Evolutionary conservation across 2,329 filamentous ascomycete genomes (phyloP).

Genomic region (Neoscytalidium dimidiatum): DNA sequence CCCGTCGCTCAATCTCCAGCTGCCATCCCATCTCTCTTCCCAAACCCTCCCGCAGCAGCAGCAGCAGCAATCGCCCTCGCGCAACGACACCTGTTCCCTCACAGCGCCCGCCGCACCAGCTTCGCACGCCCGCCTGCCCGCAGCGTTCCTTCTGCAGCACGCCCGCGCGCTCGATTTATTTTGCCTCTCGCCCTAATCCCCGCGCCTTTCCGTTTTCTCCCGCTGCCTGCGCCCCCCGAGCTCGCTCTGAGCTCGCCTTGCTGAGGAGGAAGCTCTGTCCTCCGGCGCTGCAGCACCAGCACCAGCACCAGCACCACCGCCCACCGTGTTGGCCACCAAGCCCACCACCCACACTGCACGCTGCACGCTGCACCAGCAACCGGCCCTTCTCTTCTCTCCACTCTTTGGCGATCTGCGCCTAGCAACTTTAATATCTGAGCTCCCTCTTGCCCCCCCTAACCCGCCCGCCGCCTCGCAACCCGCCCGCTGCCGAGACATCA

Average conservation of each 20-base stretch:
- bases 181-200: not conserved
- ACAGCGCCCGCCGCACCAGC: not conserved
- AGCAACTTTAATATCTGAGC: constrained; percentile 20
- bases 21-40: constrained; percentile 15
- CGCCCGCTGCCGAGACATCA: constrained; percentile 20
- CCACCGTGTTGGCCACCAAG: constrained; percentile 16
- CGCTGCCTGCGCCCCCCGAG: not conserved
- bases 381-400: constrained; percentile 20
- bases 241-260: not conserved
- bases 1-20: constrained; percentile 12
- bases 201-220: constrained; percentile 14
- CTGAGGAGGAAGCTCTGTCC: constrained; percentile 14
- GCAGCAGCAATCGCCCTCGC: not conserved
- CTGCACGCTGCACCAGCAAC: constrained; percentile 15
- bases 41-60: constrained; percentile 3
- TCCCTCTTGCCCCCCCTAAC: constrained; percentile 15
- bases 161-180: not conserved
- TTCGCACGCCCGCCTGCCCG: not conserved
- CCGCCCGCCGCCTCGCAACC: constrained; percentile 7
- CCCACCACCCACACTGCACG: constrained; percentile 13
- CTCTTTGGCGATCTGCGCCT: constrained; percentile 19
- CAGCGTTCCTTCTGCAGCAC: not conserved
- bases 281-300: not conserved
- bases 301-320: constrained; percentile 6
- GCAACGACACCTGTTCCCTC: constrained; percentile 10